A percentile compares a stretch with the other conserved stretches of the same genome.
Evolutionary conservation across 345 rosid genomes (phyloP).

Genomic region (Nasturtium officinale): DNA sequence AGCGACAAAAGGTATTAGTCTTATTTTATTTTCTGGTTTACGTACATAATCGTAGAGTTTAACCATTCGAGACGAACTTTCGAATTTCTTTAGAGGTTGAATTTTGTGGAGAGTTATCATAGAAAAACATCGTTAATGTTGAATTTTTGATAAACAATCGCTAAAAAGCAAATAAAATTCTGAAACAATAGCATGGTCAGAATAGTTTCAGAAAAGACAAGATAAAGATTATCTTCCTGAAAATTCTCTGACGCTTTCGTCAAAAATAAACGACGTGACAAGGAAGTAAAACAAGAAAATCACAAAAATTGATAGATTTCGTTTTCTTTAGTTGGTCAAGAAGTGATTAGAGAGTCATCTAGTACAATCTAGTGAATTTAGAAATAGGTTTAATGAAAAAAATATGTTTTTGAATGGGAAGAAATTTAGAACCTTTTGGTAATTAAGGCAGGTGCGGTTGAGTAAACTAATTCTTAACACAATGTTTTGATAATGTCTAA

Average conservation of each 20-base stretch:
- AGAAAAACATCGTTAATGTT: no score
- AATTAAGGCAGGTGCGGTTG: background rate
- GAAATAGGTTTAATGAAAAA: background rate
- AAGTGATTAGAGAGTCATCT: background rate
- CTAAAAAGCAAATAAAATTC: background rate
- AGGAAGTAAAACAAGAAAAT: background rate
- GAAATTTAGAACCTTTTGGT: background rate
- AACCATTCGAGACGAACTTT: background rate
- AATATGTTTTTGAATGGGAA: background rate
- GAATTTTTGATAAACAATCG: no score
- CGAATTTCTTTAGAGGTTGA: no score
- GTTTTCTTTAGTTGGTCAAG: no score
- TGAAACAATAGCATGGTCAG: background rate
- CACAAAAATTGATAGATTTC: background rate
- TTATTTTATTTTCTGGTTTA: no score
- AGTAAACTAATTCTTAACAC: constrained; percentile 11
- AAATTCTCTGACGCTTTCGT: background rate
- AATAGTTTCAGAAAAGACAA: background rate
- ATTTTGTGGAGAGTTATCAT: no score
- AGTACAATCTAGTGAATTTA: background rate
- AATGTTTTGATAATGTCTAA: no score
- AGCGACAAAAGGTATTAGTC: no score
- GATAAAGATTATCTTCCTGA: background rate
- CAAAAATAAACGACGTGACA: background rate
- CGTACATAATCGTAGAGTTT: no score